Conservation (phyloP, 2,329 filamentous ascomycete genomes). For the Talaromyces islandicus region DNA sequence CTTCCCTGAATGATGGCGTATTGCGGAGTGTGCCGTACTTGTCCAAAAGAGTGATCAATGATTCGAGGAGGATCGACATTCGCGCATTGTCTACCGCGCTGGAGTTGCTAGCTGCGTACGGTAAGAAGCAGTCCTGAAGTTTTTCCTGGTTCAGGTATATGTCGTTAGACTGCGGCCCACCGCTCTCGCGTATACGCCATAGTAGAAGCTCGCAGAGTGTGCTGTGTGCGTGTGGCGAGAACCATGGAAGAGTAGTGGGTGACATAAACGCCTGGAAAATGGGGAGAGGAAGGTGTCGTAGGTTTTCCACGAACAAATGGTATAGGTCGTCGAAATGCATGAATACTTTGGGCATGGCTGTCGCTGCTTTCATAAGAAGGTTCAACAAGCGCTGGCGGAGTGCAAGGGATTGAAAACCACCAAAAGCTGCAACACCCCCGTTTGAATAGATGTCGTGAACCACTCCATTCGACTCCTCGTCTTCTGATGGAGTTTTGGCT, state of each 20-base stretch:
- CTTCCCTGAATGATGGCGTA: constrained; percentile 33
- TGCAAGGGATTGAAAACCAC: constrained; percentile 32
- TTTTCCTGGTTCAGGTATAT: constrained; percentile 44
- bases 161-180: constrained; percentile 32
- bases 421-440: constrained; percentile 25
- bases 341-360: constrained; percentile 28
- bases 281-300: constrained; percentile 39
- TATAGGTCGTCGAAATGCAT: constrained; percentile 34
- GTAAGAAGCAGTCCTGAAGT: constrained; percentile 58
- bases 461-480: constrained; percentile 9
- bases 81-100: constrained; percentile 64
- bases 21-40: constrained; percentile 26
- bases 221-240: constrained; percentile 37
- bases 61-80: constrained; percentile 63
- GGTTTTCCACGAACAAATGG: constrained; percentile 41
- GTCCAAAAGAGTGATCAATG: constrained; percentile 51
- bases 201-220: constrained; percentile 51
- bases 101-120: constrained; percentile 57
- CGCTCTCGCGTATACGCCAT: constrained; percentile 42
- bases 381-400: constrained; percentile 42
- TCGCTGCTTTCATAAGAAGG: constrained; percentile 36
- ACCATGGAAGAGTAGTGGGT: constrained; percentile 37
- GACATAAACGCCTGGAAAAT: constrained; percentile 42
- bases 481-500: not conserved
- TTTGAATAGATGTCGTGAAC: constrained; percentile 12